Conservation (phyloP, 352 stramenopile species). For the Globisporangium rhizosaccharum region DNA sequence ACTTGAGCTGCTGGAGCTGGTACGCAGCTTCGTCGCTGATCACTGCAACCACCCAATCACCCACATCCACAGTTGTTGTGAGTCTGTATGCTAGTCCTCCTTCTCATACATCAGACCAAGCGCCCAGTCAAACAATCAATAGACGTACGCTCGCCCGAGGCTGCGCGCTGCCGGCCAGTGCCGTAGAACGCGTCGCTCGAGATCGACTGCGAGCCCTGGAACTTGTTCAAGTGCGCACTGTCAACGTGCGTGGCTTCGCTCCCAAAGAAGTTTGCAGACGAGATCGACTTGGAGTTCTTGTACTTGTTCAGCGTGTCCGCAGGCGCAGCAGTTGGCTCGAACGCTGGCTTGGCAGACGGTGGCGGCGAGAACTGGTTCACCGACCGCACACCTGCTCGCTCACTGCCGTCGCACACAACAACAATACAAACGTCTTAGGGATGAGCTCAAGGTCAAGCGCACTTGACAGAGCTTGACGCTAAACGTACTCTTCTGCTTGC, state of each 20-base stretch:
- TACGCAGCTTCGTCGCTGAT: slow-evolving; percentile 74
- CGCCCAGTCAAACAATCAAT: background rate
- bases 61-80: background rate
- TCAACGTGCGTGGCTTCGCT: slow-evolving; percentile 53
- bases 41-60: slow-evolving; percentile 20
- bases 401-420: slow-evolving; percentile 11
- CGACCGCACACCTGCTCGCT: slow-evolving; percentile 13
- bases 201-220: slow-evolving; percentile 79
- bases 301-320: slow-evolving; percentile 86
- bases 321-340: slow-evolving; percentile 7
- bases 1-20: slow-evolving; percentile 83
- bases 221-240: slow-evolving; percentile 58
- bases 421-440: background rate
- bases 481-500: slow-evolving; percentile 66
- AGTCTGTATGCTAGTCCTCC: background rate
- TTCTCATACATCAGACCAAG: background rate
- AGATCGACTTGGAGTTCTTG: slow-evolving; percentile 91
- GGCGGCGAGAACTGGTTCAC: slow-evolving; percentile 10
- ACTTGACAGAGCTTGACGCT: no score
- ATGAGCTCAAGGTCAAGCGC: background rate
- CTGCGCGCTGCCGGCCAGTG: slow-evolving; percentile 44
- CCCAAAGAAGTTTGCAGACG: slow-evolving; percentile 88
- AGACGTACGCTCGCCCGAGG: slow-evolving; percentile 58
- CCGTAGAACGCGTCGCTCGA: slow-evolving; percentile 86
- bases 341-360: slow-evolving; percentile 6